A percentile compares a stretch with the other conserved stretches of the same genome.
Conservation (phyloP, 148 eudicot species). For the Rhododendron williamsianum region DNA sequence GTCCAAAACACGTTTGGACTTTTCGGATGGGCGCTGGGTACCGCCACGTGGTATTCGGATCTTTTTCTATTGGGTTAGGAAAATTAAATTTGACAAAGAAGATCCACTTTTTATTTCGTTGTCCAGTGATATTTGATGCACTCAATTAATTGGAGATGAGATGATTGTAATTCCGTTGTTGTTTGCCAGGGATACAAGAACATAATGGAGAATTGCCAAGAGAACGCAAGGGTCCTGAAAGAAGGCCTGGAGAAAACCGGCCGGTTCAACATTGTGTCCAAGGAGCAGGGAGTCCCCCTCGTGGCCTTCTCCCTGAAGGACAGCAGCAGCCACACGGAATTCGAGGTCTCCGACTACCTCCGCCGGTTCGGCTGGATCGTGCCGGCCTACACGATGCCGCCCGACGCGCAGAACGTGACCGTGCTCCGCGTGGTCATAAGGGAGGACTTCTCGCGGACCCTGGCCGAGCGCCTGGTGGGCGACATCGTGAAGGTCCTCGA, state of each 20-base stretch:
- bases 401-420: conserved; percentile 57
- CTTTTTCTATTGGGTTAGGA: too few relatives aligned
- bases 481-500: conserved; percentile 51
- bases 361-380: conserved; percentile 74
- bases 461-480: conserved; percentile 54
- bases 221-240: conserved; percentile 40
- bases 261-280: conserved; percentile 55
- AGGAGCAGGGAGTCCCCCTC: conserved; percentile 60
- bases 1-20: too few relatives aligned
- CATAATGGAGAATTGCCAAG: conserved; percentile 73
- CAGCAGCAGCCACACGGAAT: conserved; percentile 52
- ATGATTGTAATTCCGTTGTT: background rate
- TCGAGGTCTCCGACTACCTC: conserved; percentile 58
- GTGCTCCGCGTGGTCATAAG: conserved; percentile 66
- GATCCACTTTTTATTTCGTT: background rate
- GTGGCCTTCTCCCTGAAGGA: conserved; percentile 77
- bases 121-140: background rate
- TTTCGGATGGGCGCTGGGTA: too few relatives aligned
- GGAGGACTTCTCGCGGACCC: conserved; percentile 73
- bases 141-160: background rate
- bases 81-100: too few relatives aligned
- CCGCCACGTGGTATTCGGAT: too few relatives aligned
- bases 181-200: conserved; percentile 56
- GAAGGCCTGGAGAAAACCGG: conserved; percentile 55
- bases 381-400: conserved; percentile 78